Evolutionary conservation across 2,329 filamentous ascomycete species (phyloP).

Genomic region (Calycina herbarum): DNA sequence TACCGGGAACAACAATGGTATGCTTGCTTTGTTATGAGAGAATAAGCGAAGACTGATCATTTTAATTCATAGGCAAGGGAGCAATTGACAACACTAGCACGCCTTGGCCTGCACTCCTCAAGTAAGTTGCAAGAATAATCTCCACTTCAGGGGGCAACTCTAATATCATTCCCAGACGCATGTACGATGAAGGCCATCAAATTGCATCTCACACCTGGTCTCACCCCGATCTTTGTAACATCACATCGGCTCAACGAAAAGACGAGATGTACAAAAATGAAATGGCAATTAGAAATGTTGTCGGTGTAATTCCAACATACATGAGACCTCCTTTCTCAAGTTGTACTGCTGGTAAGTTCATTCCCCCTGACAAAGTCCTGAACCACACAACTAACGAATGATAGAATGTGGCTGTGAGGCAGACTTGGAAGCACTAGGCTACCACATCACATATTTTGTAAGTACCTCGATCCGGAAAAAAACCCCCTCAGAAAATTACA

Average conservation of each 20-base stretch:
- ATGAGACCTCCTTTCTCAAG: conserved; percentile 49
- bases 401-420: conserved; percentile 36
- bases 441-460: conserved; percentile 51
- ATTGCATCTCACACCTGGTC: conserved; percentile 59
- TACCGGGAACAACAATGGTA: conserved; percentile 45
- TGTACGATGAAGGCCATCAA: conserved; percentile 53
- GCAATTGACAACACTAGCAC: conserved; percentile 52
- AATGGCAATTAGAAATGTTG: conserved; percentile 54
- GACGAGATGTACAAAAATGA: conserved; percentile 54
- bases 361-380: neutral
- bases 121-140: conserved; percentile 16
- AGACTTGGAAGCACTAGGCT: conserved; percentile 43
- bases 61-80: conserved; percentile 49
- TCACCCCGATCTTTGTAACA: conserved; percentile 47
- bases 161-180: conserved; percentile 21
- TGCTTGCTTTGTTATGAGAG: neutral
- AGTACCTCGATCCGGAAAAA: conserved; percentile 2
- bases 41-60: conserved; percentile 33
- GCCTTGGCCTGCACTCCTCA: conserved; percentile 41
- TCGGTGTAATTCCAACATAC: conserved; percentile 55
- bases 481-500: neutral
- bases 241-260: conserved; percentile 45
- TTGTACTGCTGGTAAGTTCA: conserved; percentile 37
- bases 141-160: neutral
- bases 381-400: neutral